These are phyloP conservation scores for Penstemon eatonii DNA, from an alignment of 257 asterid species.

Conservation along the genomic window DNA sequence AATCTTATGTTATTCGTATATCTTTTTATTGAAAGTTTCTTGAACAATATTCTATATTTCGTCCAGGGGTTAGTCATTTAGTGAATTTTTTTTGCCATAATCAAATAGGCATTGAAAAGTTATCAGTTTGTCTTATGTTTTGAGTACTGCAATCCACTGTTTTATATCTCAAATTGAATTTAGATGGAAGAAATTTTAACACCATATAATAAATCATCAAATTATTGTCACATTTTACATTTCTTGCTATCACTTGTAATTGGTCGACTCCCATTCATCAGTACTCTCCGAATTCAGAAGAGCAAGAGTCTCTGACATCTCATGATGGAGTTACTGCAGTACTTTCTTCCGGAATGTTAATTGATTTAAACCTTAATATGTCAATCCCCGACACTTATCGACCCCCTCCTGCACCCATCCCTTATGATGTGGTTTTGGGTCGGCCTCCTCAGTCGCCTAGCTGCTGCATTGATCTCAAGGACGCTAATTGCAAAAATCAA, in stretches of 20 bases:
- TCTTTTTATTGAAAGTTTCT: not conserved
- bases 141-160: not conserved
- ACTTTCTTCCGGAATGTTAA: slow-evolving; percentile 42
- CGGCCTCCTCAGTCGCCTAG: slow-evolving; percentile 28
- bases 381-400: slow-evolving; percentile 65
- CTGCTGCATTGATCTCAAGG: slow-evolving; percentile 34
- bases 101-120: not conserved
- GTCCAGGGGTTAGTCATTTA: not conserved
- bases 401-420: slow-evolving; percentile 71
- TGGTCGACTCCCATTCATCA: slow-evolving; percentile 27
- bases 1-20: not conserved
- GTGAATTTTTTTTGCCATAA: not conserved
- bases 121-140: not conserved
- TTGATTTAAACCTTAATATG: slow-evolving; percentile 61
- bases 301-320: slow-evolving; percentile 64
- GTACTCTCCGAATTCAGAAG: slow-evolving; percentile 65
- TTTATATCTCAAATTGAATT: not conserved
- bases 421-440: slow-evolving; percentile 61
- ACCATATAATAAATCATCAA: not conserved
- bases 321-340: slow-evolving; percentile 53
- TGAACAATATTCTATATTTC: not conserved
- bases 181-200: not conserved
- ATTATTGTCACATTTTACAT: not conserved
- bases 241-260: not conserved
- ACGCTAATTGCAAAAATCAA: slow-evolving; percentile 36